Evolutionary conservation across 805 yeast species (phyloP), one percentile per base, ranked within the genome.

Genomic region (Candida oleophila): DNA sequence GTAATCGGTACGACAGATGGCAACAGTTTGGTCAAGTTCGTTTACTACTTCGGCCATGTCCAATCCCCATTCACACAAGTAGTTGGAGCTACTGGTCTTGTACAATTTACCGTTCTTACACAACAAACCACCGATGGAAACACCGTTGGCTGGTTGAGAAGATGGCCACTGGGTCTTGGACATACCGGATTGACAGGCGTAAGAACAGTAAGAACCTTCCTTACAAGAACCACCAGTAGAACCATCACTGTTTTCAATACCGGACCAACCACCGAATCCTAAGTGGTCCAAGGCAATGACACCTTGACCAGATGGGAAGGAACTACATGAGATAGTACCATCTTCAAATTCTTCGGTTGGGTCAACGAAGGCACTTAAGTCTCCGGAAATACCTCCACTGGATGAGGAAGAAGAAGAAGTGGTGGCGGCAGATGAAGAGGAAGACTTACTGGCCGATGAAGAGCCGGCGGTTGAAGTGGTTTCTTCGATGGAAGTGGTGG

Each of bases 141-240:
- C 80, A 65, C 89, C 90, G 60, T 69, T 78, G 35, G 79, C 48
- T 35, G 90, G 90, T 69, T 84, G 90, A 30, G 64, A 55, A 37
- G 78, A 62, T 35, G 89, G 89, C 89, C 89, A 84, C 69, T 84
- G 90, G 49, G 89, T 83, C 75, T 84, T 84, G 59, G 89, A 82
- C 86, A 81, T 81, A 74, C 90, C 90, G 36, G 89, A 76, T 62
- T 82, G 85, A 66, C 90, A 84, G 45, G 89, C 88, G 62, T 84
- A 84, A 44, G 89, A 84, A 65, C 90, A 84, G 75, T 83, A 84
- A 63, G 73, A 76, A 42, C 87, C 90, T 50, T 82, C 85, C 52
- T 70, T 59, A 73, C 90, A 84, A 18, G 59, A 55, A 41, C 68
- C 52, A 15, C 74, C 65, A 51, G 76, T 65, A 46, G 78, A 77